Evolutionary conservation across 306 rosid genomes (phyloP).

Genomic region (Vicia sativa): DNA sequence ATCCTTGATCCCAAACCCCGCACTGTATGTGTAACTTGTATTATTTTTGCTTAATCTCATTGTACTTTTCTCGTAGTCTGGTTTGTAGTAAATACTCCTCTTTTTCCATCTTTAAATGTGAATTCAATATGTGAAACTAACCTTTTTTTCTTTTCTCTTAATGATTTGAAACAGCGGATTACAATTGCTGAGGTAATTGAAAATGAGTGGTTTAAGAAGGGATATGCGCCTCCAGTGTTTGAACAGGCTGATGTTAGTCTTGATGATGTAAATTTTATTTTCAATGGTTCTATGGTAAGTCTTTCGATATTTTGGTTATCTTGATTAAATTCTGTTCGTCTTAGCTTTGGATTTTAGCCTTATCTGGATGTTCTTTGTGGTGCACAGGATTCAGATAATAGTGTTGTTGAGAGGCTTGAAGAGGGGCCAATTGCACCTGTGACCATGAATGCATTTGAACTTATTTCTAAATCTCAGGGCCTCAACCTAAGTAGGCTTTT

Average conservation of each 20-base stretch:
- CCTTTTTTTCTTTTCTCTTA: constrained; percentile 32
- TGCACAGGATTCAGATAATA: constrained; percentile 62
- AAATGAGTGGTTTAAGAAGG: constrained; percentile 98
- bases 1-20: constrained; percentile 89
- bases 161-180: constrained; percentile 70
- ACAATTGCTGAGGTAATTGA: constrained; percentile 77
- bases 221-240: constrained; percentile 78
- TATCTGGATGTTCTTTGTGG: constrained; percentile 30
- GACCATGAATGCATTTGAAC: constrained; percentile 96
- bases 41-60: background rate
- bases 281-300: constrained; percentile 66
- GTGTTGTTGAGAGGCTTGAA: constrained; percentile 80
- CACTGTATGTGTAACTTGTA: constrained; percentile 57
- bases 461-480: constrained; percentile 91
- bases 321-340: constrained; percentile 29
- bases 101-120: constrained; percentile 25
- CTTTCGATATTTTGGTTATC: constrained; percentile 18
- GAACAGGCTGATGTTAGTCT: constrained; percentile 74
- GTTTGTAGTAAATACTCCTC: constrained; percentile 28
- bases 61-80: constrained; percentile 12
- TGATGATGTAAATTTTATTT: constrained; percentile 74
- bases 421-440: constrained; percentile 61
- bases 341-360: constrained; percentile 30
- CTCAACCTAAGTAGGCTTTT: constrained; percentile 84
- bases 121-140: constrained; percentile 19